These are phyloP conservation scores for Coniochaeta pulveracea DNA, from an alignment of 2,329 filamentous ascomycete genomes.

Conservation along the genomic window DNA sequence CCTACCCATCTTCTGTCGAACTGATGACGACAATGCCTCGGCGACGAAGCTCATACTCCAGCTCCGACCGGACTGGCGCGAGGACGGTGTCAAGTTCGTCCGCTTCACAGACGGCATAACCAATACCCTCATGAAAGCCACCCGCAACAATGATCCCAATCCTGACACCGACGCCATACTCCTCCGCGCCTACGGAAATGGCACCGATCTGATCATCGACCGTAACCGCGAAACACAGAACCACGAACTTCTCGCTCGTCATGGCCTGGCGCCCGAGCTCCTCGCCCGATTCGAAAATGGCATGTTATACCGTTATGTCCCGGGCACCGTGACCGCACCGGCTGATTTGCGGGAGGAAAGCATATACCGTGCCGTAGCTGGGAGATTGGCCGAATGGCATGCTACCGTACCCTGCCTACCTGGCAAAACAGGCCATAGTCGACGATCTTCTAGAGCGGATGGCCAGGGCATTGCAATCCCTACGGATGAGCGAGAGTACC, in stretches of 20 bases:
- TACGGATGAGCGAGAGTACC: slow-evolving; percentile 21
- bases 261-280: slow-evolving; percentile 74
- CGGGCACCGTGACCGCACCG: slow-evolving; percentile 68
- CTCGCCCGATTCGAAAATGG: slow-evolving; percentile 92
- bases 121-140: slow-evolving; percentile 78
- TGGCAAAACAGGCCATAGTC: slow-evolving; percentile 24
- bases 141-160: slow-evolving; percentile 55
- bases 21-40: slow-evolving; percentile 64
- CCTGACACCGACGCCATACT: slow-evolving; percentile 79
- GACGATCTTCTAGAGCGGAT: slow-evolving; percentile 16
- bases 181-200: slow-evolving; percentile 85
- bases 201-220: slow-evolving; percentile 92
- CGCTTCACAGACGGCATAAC: slow-evolving; percentile 98
- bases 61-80: slow-evolving; percentile 69
- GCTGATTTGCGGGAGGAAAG: slow-evolving; percentile 65
- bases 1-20: slow-evolving; percentile 72
- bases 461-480: slow-evolving; percentile 10
- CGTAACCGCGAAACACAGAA: slow-evolving; percentile 71
- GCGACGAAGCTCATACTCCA: slow-evolving; percentile 70
- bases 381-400: slow-evolving; percentile 86
- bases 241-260: slow-evolving; percentile 77
- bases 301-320: slow-evolving; percentile 86
- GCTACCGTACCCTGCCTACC: slow-evolving; percentile 52
- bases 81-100: slow-evolving; percentile 69
- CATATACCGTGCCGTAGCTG: slow-evolving; percentile 75